These are phyloP conservation scores for Termitomyces sp. DNA, from an alignment of 768 basidiomycete species.

Conservation along the genomic window DNA sequence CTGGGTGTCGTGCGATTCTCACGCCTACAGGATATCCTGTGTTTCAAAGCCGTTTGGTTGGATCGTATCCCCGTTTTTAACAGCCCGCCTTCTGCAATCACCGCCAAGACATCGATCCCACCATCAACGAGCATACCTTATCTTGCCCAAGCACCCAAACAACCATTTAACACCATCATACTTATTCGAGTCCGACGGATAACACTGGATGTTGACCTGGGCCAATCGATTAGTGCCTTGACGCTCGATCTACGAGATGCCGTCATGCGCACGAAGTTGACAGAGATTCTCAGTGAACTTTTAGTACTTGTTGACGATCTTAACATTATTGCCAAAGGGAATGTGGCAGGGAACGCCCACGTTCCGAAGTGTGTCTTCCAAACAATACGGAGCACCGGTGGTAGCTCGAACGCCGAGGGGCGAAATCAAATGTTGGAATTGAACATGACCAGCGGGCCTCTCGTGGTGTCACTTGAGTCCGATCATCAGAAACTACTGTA, in stretches of 20 bases:
- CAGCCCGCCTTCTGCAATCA: conserved; percentile 25
- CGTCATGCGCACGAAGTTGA: conserved; percentile 63
- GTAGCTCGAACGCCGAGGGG: conserved; percentile 26
- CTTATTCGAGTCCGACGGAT: conserved; percentile 73
- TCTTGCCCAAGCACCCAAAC: conserved; percentile 21
- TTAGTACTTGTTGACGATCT: conserved; percentile 62
- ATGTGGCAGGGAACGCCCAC: conserved; percentile 62
- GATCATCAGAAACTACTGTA: conserved; percentile 72
- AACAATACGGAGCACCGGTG: conserved; percentile 58
- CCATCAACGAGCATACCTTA: conserved; percentile 14
- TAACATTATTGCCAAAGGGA: conserved; percentile 68
- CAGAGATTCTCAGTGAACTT: conserved; percentile 57
- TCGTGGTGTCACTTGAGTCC: conserved; percentile 67
- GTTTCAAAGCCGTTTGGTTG: conserved; percentile 94
- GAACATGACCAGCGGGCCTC: conserved; percentile 67
- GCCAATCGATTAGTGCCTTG: conserved; percentile 76
- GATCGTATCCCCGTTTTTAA: conserved; percentile 81
- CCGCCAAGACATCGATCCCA: conserved; percentile 20
- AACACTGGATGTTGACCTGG: conserved; percentile 75
- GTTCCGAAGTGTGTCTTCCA: conserved; percentile 75
- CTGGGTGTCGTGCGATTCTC: conserved; percentile 78
- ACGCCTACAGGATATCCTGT: conserved; percentile 86
- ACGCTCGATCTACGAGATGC: conserved; percentile 63
- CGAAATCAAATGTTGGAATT: conserved; percentile 64
- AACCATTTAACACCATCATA: conserved; percentile 56